Evolutionary conservation across 202 grass and related monocot genomes (phyloP), one percentile per base, ranked within the genome.

Genomic region (Cymbopogon flexuosus): DNA sequence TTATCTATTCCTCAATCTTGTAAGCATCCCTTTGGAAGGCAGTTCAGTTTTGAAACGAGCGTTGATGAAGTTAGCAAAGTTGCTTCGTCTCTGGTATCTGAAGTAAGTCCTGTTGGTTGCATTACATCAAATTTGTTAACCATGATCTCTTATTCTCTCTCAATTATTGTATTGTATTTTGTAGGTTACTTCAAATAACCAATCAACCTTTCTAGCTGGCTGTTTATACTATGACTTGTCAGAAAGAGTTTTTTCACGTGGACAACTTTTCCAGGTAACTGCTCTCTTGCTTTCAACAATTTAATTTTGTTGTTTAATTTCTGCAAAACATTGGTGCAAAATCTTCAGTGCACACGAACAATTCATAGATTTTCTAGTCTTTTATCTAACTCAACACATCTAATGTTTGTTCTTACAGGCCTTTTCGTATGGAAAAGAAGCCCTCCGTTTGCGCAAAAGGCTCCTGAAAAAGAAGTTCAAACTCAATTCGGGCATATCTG

Each of bases 141-240:
- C 18, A 56, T 52, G 64, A 51, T 66, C 16, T 54, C n/a, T 67
- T 57, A 27, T 72, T 77, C 5, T 62, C 30, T 81, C 62, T 40
- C 19, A 59, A 52, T 74, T 68, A 35, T 68, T 62, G 65, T 85
- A 19, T 72, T 87, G 37, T 86, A 56, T 91, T 59, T 63, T 90
- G 51, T 72, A 97, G 94, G 78, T 78, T 84, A 51, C 82, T 57
- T 71, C 61, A 11, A 62, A 41, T 84, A 83, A 79, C 67, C 88
- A 82, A 7, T 90, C 94, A 30, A 65, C 16, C n/a, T 97, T 88
- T 85, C 13, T 93, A 71, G 95, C 88, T 91, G 64, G 90, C 14
- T 86, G 69, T 81, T 62, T 94, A 30, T 97, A 97, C 81, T 89
- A 93, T 63, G 92, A 91, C 89, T 89, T 94, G 65, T 89, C 95